phyloP scores from a whole-genome alignment of 192 early-diverging fungal species.

The Backusella tuberculispora region DNA sequence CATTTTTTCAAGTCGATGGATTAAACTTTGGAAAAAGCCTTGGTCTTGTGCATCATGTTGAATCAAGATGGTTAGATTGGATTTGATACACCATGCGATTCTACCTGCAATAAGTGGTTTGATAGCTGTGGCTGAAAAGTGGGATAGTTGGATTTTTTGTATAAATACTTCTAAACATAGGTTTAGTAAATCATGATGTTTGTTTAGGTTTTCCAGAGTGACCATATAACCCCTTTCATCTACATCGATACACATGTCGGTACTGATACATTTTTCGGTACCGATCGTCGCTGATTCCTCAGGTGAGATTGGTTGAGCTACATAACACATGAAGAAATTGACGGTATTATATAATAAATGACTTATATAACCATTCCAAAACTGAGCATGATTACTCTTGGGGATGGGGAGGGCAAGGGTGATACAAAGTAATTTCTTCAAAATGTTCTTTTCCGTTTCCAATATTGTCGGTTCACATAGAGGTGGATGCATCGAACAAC shows the following conservation, averaged over 20 bases:
- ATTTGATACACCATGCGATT: conserved; percentile 1
- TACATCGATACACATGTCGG: neutral
- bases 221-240: conserved; percentile 6
- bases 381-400: neutral
- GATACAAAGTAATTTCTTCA: neutral
- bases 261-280: neutral
- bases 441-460: neutral
- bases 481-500: neutral
- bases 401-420: neutral
- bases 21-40: neutral
- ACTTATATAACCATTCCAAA: neutral
- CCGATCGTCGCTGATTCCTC: neutral
- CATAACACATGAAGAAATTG: conserved; percentile 11
- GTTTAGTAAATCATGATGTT: neutral
- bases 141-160: neutral
- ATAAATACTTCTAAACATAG: conserved; percentile 12
- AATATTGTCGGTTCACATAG: neutral
- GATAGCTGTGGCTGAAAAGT: neutral
- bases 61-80: conserved; percentile 1
- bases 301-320: neutral
- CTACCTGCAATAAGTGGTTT: neutral
- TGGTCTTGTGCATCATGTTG: neutral
- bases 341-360: neutral
- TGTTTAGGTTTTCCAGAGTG: neutral
- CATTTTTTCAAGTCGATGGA: neutral